Evolutionary conservation across 305 asterid genomes (phyloP), one percentile per base, ranked within the genome.

Genomic region (Solanum hybrid): DNA sequence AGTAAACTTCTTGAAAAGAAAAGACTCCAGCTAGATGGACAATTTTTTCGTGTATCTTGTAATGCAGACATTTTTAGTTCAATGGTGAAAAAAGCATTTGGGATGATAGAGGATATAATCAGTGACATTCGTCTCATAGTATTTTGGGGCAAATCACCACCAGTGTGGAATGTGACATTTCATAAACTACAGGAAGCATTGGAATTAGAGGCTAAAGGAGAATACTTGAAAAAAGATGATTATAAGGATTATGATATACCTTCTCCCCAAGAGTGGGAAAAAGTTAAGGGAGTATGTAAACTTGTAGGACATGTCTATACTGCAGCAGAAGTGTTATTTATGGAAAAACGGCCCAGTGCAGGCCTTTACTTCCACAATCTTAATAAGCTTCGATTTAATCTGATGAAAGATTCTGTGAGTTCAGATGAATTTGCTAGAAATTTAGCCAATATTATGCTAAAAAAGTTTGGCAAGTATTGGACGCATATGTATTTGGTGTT

Each of bases 181-280:
- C 45, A 13, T 11, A 88, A 27, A 19, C 86, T 92, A 45, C 40
- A 89, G 77, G 82, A 78, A 31, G 90, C 88, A 7, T 24, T 92
- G 71, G 88, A 89, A 80, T 34, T 87, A 38, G 86, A 92, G 82
- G 34, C 90, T 14, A 29, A 40, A 78, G 92, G 92, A 64, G 77
- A 87, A 69, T 77, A 42, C 78, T 64, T 27, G 32, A 26, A 60
- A 12, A 26, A 11, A 17, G 60, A 14, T 72, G 69, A 51, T 80
- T 81, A 73, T 29, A 35, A 71, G 24, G 81, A 42, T 84, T 87
- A 29, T 87, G 35, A 89, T 36, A 29, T 88, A 85, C 92, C 90
- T 60, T 89, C 91, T 77, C 69, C 87, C 17, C 81, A 87, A 89
- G 90, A 91, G 77, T 91, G 94, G 92, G 89, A 89, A 80, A 90